Percentiles rank a stretch among this genome's conserved stretches.
phyloP scores from a whole-genome alignment of 257 asterid genomes.

The Galeopsis tetrahit region DNA sequence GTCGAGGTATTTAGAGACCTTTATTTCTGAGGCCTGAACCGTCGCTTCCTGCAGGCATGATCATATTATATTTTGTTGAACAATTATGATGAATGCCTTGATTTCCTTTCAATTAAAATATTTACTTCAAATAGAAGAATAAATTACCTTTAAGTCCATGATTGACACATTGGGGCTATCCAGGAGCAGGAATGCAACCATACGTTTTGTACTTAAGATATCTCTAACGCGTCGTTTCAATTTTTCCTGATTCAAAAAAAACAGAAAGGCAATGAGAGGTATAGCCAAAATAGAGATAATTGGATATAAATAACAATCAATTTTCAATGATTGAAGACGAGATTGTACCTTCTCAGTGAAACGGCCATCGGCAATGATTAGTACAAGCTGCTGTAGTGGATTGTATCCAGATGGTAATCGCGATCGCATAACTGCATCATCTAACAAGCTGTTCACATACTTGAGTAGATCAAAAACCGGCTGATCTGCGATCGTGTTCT shows the following conservation, averaged over 20 bases:
- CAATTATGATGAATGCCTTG: no score
- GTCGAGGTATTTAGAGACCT: conserved; percentile 61
- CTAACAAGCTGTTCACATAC: conserved; percentile 74
- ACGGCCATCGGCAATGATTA: conserved; percentile 91
- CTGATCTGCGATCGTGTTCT: conserved; percentile 72
- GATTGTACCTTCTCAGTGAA: conserved; percentile 77
- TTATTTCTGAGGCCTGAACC: conserved; percentile 42
- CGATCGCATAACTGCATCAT: conserved; percentile 62
- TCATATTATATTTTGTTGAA: conserved; percentile 13
- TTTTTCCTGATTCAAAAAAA: conserved; percentile 51
- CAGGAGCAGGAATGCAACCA: conserved; percentile 86
- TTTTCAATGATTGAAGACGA: background rate
- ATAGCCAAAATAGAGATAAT: background rate
- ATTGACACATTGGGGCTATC: conserved; percentile 80
- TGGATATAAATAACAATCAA: background rate
- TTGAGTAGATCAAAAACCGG: conserved; percentile 87
- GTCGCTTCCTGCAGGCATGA: conserved; percentile 60
- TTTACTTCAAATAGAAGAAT: conserved; percentile 2
- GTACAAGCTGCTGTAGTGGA: conserved; percentile 95
- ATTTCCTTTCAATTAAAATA: background rate
- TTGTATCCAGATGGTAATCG: conserved; percentile 83
- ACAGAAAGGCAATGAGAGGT: conserved; percentile 4
- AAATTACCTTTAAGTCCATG: conserved; percentile 59
- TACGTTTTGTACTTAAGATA: conserved; percentile 67
- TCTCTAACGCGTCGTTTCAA: conserved; percentile 79